A percentile compares a stretch with the other conserved stretches of the same genome.
Evolutionary conservation across 1,139 yeast species (phyloP).

Genomic region (Suhomyces wounanorum): DNA sequence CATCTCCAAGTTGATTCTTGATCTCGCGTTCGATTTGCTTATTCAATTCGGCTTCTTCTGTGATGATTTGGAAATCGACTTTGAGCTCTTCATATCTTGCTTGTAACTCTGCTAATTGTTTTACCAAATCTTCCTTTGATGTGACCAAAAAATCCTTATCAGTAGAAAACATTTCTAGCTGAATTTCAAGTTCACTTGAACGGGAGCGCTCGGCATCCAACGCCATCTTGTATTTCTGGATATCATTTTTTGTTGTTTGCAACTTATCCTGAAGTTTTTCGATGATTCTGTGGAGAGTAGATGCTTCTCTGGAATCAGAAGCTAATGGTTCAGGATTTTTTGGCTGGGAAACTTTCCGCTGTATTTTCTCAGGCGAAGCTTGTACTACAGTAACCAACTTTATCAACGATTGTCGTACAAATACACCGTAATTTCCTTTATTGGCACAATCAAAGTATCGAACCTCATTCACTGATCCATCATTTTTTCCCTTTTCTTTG

Average conservation of each 20-base stretch:
- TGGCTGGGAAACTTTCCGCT: background rate
- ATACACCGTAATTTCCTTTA: conserved; percentile 55
- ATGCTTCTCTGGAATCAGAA: background rate
- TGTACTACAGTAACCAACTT: background rate
- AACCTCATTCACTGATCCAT: conserved; percentile 70
- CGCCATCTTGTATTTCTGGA: conserved; percentile 24
- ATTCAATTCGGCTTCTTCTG: conserved; percentile 50
- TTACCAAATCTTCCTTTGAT: conserved; percentile 37
- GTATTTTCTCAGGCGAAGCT: background rate
- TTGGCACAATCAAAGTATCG: conserved; percentile 59
- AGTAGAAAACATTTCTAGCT: conserved; percentile 51
- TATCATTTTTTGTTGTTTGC: conserved; percentile 33
- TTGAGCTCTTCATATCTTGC: conserved; percentile 39
- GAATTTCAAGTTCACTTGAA: conserved; percentile 33
- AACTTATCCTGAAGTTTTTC: conserved; percentile 46
- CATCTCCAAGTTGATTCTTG: conserved; percentile 19
- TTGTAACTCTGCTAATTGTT: conserved; percentile 31
- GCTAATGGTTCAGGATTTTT: background rate
- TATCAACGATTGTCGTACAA: conserved; percentile 47
- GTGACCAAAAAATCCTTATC: conserved; percentile 57
- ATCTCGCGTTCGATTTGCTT: conserved; percentile 44
- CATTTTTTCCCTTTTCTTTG: conserved; percentile 68
- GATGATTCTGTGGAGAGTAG: conserved; percentile 35
- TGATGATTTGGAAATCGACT: conserved; percentile 42
- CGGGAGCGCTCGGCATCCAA: conserved; percentile 21